phyloP scores from a whole-genome alignment of 176 grass and related monocot genomes.

The Oropetium thomaeum region DNA sequence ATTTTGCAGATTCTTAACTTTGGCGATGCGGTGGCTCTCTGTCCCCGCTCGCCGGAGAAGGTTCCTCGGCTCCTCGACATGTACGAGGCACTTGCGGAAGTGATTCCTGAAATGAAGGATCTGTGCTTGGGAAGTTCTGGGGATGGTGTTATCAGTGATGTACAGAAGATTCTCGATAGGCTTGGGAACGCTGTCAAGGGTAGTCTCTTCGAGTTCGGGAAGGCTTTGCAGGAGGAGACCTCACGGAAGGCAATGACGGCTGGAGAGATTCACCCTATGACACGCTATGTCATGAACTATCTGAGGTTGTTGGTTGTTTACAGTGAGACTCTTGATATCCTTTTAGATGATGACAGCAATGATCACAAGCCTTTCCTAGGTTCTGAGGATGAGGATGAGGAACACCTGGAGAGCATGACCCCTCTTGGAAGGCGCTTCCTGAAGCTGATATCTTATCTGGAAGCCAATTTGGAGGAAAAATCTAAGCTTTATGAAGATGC shows the following conservation, averaged over 20 bases:
- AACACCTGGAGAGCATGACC: slow-evolving; percentile 61
- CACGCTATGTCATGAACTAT: slow-evolving; percentile 98
- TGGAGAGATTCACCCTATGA: slow-evolving; percentile 86
- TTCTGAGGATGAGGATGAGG: slow-evolving; percentile 43
- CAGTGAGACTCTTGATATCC: slow-evolving; percentile 52
- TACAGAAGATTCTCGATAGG: slow-evolving; percentile 61
- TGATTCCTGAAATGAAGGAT: slow-evolving; percentile 72
- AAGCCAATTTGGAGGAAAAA: slow-evolving; percentile 88
- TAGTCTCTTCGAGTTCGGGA: slow-evolving; percentile 75
- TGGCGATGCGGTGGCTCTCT: slow-evolving; percentile 79
- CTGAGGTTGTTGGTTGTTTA: slow-evolving; percentile 77
- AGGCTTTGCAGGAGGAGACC: slow-evolving; percentile 66
- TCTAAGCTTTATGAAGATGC: slow-evolving; percentile 93
- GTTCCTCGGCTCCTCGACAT: slow-evolving; percentile 82
- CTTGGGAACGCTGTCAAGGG: slow-evolving; percentile 78
- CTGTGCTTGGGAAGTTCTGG: slow-evolving; percentile 57
- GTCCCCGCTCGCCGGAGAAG: slow-evolving; percentile 76
- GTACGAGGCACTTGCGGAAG: slow-evolving; percentile 79
- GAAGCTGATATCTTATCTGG: slow-evolving; percentile 78
- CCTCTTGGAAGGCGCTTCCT: slow-evolving; percentile 55
- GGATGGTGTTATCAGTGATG: slow-evolving; percentile 62
- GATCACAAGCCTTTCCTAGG: slow-evolving; percentile 22
- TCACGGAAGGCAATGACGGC: slow-evolving; percentile 63
- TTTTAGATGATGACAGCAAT: slow-evolving; percentile 49
- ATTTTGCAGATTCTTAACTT: slow-evolving; percentile 89